Evolutionary conservation across 768 basidiomycete species (phyloP), one percentile per base, ranked within the genome.

Genomic region (Tricholoma furcatifolium): DNA sequence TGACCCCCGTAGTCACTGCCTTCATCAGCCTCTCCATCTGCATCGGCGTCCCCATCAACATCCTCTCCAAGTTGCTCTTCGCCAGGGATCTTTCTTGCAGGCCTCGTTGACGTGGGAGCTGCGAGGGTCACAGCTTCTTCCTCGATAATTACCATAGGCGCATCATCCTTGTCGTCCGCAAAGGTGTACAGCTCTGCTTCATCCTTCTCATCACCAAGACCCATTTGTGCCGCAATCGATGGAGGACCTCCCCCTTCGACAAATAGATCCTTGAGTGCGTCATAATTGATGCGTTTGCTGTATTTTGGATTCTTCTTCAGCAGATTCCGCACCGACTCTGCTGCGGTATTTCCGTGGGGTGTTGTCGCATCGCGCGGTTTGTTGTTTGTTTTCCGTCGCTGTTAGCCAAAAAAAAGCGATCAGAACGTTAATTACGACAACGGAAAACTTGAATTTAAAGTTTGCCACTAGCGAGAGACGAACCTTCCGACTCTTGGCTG

Each of bases 281-380:
- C 88, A 66, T 96, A 97, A 67, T 97, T 97, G 71, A 96, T 95
- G 47, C 92, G 84, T 64, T 91, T 91, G 70, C 90, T 93, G 70
- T 94, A 93, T 63, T 84, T 88, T 20, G 85, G 79, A 57, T 88
- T 93, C 71, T 92, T 91, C 74, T 88, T 87, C 61, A 93, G 75
- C 32, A 95, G 77, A 53, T 84, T 85, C 34, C 79, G 80, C 20
- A 91, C 88, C 0, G 88, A 84, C 61, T 92, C 91, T 17, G 87
- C 88, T 0, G 88, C 82, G 4, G 87, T 88, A 14, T 72, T 77
- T 6, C 87, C 89, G 44, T 81, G 78, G 0, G 84, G 82, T 6
- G 83, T 89, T 0, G 84, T 77, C 10, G 87, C 81, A 55, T 95
- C 92, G 30, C 89, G 80, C 18, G 91, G 89, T 65, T 76, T 78